Evolutionary conservation across 208 protist genomes (phyloP).

Genomic region (Wallacemonas sp.): DNA sequence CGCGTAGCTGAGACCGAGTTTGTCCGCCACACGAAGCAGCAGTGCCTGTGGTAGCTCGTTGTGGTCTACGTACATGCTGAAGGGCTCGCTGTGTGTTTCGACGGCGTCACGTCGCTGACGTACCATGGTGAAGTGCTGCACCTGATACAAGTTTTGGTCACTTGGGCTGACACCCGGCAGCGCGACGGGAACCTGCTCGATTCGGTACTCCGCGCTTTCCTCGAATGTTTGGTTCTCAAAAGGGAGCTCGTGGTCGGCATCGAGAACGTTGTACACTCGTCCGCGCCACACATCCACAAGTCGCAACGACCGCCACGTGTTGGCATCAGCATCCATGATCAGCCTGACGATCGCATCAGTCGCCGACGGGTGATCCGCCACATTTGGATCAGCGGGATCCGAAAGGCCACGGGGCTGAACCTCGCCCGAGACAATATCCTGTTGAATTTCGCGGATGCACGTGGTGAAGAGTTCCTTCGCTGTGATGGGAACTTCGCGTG

Average conservation of each 20-base stretch:
- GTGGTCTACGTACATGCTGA: constrained; percentile 75
- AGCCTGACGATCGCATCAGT: constrained; percentile 26
- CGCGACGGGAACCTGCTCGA: constrained; percentile 69
- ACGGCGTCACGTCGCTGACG: constrained; percentile 62
- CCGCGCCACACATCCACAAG: constrained; percentile 87
- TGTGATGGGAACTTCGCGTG: constrained; percentile 61
- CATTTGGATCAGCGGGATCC: not conserved
- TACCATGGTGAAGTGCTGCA: constrained; percentile 80
- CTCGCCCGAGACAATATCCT: constrained; percentile 24
- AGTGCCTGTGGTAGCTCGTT: constrained; percentile 57
- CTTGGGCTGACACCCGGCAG: constrained; percentile 39
- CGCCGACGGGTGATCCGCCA: constrained; percentile 4
- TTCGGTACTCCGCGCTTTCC: constrained; percentile 87
- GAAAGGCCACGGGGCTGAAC: not conserved
- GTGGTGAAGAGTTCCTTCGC: constrained; percentile 60
- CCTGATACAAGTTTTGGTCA: constrained; percentile 64
- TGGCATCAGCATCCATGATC: constrained; percentile 35
- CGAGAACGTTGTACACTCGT: constrained; percentile 84
- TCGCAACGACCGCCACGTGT: constrained; percentile 67
- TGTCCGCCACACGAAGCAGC: constrained; percentile 61
- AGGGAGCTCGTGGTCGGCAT: constrained; percentile 56
- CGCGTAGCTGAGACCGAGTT: constrained; percentile 68
- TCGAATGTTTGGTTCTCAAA: constrained; percentile 84
- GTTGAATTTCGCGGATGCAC: constrained; percentile 65
- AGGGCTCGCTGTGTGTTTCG: constrained; percentile 83